These are phyloP conservation scores for Pythium scleroteichum DNA, from an alignment of 352 stramenopile genomes.

Conservation along the genomic window DNA sequence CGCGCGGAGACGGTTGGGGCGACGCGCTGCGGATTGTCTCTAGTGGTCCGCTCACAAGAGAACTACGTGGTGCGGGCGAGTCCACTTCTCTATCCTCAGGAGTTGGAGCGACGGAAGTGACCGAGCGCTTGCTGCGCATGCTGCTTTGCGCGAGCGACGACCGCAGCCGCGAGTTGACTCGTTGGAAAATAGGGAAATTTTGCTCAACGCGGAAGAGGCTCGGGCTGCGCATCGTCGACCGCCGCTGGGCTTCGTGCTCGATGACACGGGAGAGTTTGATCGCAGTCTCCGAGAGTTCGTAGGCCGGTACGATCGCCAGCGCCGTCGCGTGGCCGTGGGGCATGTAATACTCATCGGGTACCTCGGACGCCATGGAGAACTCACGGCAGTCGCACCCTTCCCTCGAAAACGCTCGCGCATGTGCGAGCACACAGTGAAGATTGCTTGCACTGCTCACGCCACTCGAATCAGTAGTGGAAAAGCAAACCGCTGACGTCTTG, in stretches of 20 bases:
- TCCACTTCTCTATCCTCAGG: slow-evolving; percentile 13
- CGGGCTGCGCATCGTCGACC: slow-evolving; percentile 27
- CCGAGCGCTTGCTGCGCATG: slow-evolving; percentile 7
- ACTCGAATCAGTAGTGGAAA: no score
- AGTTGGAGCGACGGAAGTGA: slow-evolving; percentile 33
- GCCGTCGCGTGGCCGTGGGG: background rate
- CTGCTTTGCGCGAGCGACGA: slow-evolving; percentile 15
- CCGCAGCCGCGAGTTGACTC: slow-evolving; percentile 16
- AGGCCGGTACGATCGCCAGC: slow-evolving; percentile 12
- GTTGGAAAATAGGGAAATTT: slow-evolving; percentile 25
- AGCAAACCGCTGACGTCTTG: no score
- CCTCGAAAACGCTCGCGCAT: no score
- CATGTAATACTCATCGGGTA: background rate
- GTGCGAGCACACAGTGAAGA: no score
- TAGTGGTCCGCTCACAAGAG: background rate
- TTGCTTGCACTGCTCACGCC: no score
- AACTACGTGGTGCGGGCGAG: background rate
- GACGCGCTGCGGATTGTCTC: slow-evolving; percentile 3
- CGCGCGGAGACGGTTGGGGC: background rate
- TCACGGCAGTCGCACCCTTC: background rate
- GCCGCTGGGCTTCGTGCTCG: slow-evolving; percentile 54
- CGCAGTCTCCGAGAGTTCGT: slow-evolving; percentile 56
- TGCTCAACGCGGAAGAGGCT: slow-evolving; percentile 36
- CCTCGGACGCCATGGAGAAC: background rate
- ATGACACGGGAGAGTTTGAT: slow-evolving; percentile 70